A percentile compares a stretch with the other conserved stretches of the same genome.
These are phyloP conservation scores for Kappamyces sp. DNA, from an alignment of 192 early-diverging fungal species.

Conservation along the genomic window DNA sequence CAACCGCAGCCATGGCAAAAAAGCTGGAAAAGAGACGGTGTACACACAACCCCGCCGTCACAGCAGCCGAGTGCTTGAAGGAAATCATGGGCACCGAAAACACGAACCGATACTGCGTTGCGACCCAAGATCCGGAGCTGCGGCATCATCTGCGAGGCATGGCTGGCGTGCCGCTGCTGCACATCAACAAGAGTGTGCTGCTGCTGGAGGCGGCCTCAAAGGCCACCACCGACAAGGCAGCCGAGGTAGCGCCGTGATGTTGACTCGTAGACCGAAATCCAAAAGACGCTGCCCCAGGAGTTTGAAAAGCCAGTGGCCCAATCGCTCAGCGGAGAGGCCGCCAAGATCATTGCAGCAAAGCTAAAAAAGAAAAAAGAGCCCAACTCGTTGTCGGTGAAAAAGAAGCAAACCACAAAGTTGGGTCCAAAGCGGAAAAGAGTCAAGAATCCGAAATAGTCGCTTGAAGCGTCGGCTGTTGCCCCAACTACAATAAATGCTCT, in stretches of 20 bases:
- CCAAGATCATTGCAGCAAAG: too few species aligned
- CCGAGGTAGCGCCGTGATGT: conserved; percentile 31
- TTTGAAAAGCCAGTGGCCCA: conserved; percentile 43
- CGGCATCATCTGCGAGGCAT: conserved; percentile 57
- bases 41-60: conserved; percentile 58
- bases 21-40: conserved; percentile 78
- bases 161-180: conserved; percentile 81
- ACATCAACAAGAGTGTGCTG: conserved; percentile 69
- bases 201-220: conserved; percentile 73
- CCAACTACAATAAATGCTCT: too few species aligned
- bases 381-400: conserved; percentile 86
- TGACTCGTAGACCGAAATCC: conserved; percentile 36
- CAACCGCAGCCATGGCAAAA: conserved; percentile 55
- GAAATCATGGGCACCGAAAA: conserved; percentile 72
- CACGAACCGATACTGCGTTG: conserved; percentile 79
- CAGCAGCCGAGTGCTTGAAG: conserved; percentile 62
- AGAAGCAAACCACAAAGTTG: too few species aligned
- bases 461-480: too few species aligned
- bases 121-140: conserved; percentile 68
- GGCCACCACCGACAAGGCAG: conserved; percentile 37
- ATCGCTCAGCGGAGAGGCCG: conserved; percentile 54
- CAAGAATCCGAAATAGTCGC: too few species aligned
- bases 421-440: too few species aligned
- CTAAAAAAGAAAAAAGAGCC: conserved; percentile 73
- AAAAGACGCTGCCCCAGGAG: conserved; percentile 46